phyloP scores from a whole-genome alignment of 257 asterid genomes.

The Salvia hispanica region DNA sequence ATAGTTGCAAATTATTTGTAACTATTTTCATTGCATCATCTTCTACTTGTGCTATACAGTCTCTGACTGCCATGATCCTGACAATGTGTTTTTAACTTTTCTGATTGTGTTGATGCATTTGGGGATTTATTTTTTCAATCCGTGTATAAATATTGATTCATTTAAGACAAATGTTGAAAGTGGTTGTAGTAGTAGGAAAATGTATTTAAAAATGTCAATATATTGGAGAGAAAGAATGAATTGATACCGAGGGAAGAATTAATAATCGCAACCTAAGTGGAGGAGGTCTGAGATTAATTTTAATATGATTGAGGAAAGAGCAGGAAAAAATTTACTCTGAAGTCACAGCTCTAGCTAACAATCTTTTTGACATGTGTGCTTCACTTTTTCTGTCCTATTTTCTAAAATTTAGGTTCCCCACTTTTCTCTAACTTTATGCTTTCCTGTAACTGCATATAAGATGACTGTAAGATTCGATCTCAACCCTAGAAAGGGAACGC shows the following conservation, averaged over 20 bases:
- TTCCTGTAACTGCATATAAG: background rate
- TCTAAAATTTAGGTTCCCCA: no score
- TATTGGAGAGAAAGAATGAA: background rate
- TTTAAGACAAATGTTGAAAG: background rate
- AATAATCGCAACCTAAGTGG: background rate
- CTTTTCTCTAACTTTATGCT: background rate
- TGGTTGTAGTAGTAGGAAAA: background rate
- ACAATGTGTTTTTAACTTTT: background rate
- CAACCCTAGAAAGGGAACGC: background rate
- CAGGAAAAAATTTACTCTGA: no score
- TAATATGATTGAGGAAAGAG: background rate
- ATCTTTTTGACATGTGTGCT: no score
- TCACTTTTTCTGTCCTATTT: no score
- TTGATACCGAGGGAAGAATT: background rate
- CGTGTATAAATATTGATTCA: background rate
- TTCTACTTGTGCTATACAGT: constrained; percentile 11
- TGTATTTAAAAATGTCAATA: background rate
- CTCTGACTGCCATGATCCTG: background rate
- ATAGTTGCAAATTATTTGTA: background rate
- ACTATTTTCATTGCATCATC: background rate
- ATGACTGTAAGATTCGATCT: background rate
- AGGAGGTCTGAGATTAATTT: background rate
- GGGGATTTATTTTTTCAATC: background rate
- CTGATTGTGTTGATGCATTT: background rate
- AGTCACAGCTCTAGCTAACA: no score